Base-by-base conservation (phyloP, 2,329 filamentous ascomycete genomes). In the Pseudopyricularia javanii region DNA sequence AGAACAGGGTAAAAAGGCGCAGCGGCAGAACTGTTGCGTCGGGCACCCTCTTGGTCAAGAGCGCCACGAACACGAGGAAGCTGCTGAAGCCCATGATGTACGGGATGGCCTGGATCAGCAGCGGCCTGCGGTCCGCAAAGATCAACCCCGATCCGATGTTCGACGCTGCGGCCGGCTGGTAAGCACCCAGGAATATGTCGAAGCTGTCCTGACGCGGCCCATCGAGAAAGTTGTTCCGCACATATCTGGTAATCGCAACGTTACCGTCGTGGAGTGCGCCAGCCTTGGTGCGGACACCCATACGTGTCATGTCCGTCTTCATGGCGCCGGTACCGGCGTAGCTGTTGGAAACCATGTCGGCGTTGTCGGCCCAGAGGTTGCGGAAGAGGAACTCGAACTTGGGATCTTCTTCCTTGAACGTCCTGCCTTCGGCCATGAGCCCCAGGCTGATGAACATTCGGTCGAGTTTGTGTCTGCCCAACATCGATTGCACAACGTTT, bases 341-440 rank as follows among this genome's bases (percentile, higher is more conserved):
- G 0, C 89, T 85, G 59, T 82, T 85, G 17, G 91, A 95, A 33
- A 98, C 91, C 24, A 94, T 86, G 66, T 98, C 93, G 53, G 94
- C 93, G 63, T 98, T 98, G 70, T 98, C 93, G 30, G 93, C 93
- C 93, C 93, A 98, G 15, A 97, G 76, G 68, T 97, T 97, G 59
- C 93, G 88, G 80, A 97, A 98, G 54, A 97, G 73, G 61, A 86
- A 76, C 68, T 96, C 91, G 65, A 98, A 98, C 1, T 77, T 80
- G 12, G 78, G 72, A 62, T 96, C 89, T 61, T 90, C 86, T 54
- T 77, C 73, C 43, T 83, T 82, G 60, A 93, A 91, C 22, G 78
- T 83, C 62, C 91, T 81, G 53, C 90, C 90, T 26, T 81, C 79
- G 51, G 79, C 70, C 61, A 97, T 79, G 51, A 96, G 72, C 34